Evolutionary conservation across 164 flowering plant species (phyloP).

Genomic region (Cinnamomum chago): DNA sequence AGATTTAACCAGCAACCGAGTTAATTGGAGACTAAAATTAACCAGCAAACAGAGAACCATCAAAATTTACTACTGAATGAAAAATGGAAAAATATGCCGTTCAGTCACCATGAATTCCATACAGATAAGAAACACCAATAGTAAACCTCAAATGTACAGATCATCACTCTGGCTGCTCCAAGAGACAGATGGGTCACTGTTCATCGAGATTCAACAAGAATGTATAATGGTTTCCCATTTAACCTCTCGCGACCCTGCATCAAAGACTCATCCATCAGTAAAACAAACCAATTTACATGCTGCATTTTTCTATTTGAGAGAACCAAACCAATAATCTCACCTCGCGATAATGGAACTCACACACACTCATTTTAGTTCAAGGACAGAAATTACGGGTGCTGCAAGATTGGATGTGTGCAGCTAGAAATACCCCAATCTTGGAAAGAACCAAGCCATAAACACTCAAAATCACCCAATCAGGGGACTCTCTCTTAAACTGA

Average conservation of each 20-base stretch:
- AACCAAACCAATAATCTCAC: too few relatives aligned
- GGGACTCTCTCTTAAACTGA: too few relatives aligned
- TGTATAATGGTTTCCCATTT: slow-evolving; percentile 13
- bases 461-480: too few relatives aligned
- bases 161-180: background rate
- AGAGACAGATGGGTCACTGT: background rate
- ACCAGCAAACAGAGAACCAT: background rate
- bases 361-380: too few relatives aligned
- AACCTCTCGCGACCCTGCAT: slow-evolving; percentile 17
- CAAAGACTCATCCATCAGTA: background rate
- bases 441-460: too few relatives aligned
- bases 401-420: too few relatives aligned
- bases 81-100: background rate
- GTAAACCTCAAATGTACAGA: slow-evolving; percentile 1
- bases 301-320: too few relatives aligned
- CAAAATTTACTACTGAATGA: slow-evolving; percentile 1
- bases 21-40: background rate
- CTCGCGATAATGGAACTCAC: too few relatives aligned
- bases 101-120: background rate
- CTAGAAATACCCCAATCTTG: too few relatives aligned
- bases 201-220: slow-evolving; percentile 15
- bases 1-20: background rate
- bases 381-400: too few relatives aligned
- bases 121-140: background rate
- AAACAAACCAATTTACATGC: background rate